A percentile compares a stretch with the other conserved stretches of the same genome.
These are phyloP conservation scores for Metschnikowia chrysomelidarum DNA, from an alignment of 805 yeast genomes.

Conservation along the genomic window DNA sequence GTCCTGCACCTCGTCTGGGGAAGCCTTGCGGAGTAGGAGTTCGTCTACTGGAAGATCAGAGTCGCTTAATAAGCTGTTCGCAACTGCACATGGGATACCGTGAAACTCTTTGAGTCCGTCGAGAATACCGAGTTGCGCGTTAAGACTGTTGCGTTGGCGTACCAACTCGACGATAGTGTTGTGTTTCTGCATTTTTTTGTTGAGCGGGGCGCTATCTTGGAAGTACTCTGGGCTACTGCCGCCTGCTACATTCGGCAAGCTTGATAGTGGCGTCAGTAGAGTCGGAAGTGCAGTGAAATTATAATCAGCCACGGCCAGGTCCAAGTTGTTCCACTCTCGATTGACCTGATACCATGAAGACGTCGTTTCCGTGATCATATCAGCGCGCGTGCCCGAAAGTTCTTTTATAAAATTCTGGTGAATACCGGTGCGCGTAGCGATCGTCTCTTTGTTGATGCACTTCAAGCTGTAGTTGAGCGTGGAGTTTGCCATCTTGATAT, in stretches of 20 bases:
- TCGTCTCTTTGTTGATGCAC: constrained; percentile 78
- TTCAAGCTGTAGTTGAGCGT: constrained; percentile 58
- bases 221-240: constrained; percentile 20
- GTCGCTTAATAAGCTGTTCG: constrained; percentile 40
- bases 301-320: constrained; percentile 57
- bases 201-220: constrained; percentile 20
- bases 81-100: constrained; percentile 77
- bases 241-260: constrained; percentile 17
- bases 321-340: constrained; percentile 81
- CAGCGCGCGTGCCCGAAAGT: constrained; percentile 61
- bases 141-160: constrained; percentile 62
- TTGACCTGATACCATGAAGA: constrained; percentile 89
- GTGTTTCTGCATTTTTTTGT: constrained; percentile 37
- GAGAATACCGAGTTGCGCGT: constrained; percentile 67
- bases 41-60: constrained; percentile 26
- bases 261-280: constrained; percentile 10
- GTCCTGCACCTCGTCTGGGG: constrained; percentile 67
- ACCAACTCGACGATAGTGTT: constrained; percentile 45
- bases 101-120: constrained; percentile 64
- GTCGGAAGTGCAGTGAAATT: constrained; percentile 43
- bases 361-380: constrained; percentile 70
- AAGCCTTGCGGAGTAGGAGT: constrained; percentile 51
- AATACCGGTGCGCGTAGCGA: constrained; percentile 71
- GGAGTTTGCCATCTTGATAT: constrained; percentile 46
- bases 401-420: constrained; percentile 81